Conservation (phyloP, 441 rosid genomes). For the Bruguiera hainesii region DNA sequence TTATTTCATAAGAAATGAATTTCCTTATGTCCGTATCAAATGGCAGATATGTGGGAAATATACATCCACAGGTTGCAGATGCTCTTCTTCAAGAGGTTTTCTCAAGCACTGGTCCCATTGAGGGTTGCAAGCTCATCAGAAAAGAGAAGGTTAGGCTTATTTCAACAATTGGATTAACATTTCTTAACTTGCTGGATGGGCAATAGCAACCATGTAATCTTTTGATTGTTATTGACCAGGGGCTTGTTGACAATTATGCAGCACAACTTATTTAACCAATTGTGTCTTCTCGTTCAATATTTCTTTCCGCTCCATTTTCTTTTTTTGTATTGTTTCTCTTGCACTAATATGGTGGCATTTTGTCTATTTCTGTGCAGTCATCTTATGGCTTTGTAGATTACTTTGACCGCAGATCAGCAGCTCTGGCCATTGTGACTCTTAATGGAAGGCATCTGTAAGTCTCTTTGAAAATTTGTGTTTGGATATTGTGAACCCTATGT, state of each 20-base stretch:
- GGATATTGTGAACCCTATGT: slow-evolving; percentile 2
- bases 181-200: neutral
- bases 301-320: neutral
- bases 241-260: neutral
- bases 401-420: slow-evolving; percentile 74
- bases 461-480: neutral
- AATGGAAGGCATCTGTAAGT: slow-evolving; percentile 85
- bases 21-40: neutral
- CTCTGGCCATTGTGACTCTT: slow-evolving; percentile 61
- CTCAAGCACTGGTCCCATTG: slow-evolving; percentile 51
- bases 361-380: slow-evolving; percentile 45
- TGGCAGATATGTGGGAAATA: slow-evolving; percentile 61
- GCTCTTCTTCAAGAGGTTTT: slow-evolving; percentile 64
- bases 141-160: slow-evolving; percentile 51
- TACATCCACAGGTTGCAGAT: slow-evolving; percentile 62
- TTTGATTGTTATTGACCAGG: neutral
- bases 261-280: neutral
- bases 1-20: neutral
- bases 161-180: neutral
- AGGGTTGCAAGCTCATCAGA: slow-evolving; percentile 59
- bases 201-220: neutral
- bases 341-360: neutral
- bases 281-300: neutral
- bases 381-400: slow-evolving; percentile 90
- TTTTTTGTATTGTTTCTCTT: neutral